Percentiles rank a stretch among this genome's conserved stretches.
Evolutionary conservation across 192 early-diverging fungal species (phyloP).

Genomic region (Coemansia furcata): DNA sequence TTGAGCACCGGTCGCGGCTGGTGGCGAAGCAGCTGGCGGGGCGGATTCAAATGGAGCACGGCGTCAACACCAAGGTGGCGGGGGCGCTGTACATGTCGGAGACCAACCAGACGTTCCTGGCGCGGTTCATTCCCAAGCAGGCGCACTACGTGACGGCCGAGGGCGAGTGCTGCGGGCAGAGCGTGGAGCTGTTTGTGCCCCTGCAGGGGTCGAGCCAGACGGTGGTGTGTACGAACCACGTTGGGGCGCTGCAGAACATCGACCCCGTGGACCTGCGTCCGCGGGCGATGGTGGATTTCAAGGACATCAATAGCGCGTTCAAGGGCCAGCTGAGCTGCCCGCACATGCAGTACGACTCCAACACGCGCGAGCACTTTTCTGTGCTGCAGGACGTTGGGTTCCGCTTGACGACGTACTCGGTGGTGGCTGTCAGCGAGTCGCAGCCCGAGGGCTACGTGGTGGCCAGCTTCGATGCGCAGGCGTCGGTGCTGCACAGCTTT

Average conservation of each 20-base stretch:
- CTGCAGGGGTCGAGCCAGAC: slow-evolving; percentile 63
- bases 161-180: slow-evolving; percentile 65
- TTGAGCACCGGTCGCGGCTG: slow-evolving; percentile 61
- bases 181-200: slow-evolving; percentile 56
- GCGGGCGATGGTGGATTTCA: slow-evolving; percentile 57
- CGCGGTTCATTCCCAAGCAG: slow-evolving; percentile 61
- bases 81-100: slow-evolving; percentile 65
- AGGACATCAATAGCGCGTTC: slow-evolving; percentile 63
- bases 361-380: slow-evolving; percentile 72
- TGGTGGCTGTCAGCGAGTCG: slow-evolving; percentile 61
- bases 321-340: slow-evolving; percentile 64
- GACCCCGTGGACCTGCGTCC: slow-evolving; percentile 67
- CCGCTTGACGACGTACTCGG: slow-evolving; percentile 64
- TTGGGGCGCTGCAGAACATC: slow-evolving; percentile 67
- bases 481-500: slow-evolving; percentile 76
- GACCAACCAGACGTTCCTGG: slow-evolving; percentile 68
- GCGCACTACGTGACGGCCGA: slow-evolving; percentile 58
- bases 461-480: slow-evolving; percentile 60
- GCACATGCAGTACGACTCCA: slow-evolving; percentile 66
- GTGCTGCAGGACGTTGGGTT: slow-evolving; percentile 72
- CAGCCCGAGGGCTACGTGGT: slow-evolving; percentile 65
- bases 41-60: slow-evolving; percentile 71
- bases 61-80: slow-evolving; percentile 63
- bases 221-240: slow-evolving; percentile 66
- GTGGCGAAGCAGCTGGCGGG: slow-evolving; percentile 60